These are phyloP conservation scores for Fusarium pininemorale DNA, from an alignment of 2,329 filamentous ascomycete species.

Conservation along the genomic window DNA sequence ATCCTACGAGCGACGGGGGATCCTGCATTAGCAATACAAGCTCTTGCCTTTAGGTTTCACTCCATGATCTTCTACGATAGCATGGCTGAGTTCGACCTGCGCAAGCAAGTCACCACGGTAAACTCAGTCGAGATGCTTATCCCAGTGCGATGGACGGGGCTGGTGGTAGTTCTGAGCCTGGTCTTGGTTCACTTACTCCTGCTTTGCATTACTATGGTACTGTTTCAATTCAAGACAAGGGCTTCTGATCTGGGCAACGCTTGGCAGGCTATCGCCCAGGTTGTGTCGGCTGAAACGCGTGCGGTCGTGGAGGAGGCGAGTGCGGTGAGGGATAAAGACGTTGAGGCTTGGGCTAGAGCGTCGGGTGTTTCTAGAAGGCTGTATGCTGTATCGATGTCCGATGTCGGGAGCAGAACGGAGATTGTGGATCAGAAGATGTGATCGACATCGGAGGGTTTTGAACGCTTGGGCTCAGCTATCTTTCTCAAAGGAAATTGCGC, in stretches of 20 bases:
- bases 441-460: too few species aligned
- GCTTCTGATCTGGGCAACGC: constrained; percentile 7
- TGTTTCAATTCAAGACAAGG: neutral
- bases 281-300: constrained; percentile 10
- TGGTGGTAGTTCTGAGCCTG: neutral
- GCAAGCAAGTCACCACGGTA: neutral
- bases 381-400: neutral
- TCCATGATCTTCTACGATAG: constrained; percentile 6
- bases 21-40: neutral
- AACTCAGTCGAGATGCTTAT: neutral
- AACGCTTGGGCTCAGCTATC: too few species aligned
- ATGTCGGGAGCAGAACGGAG: neutral
- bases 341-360: neutral
- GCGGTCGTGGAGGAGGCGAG: constrained; percentile 1
- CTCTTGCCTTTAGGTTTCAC: neutral
- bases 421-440: neutral
- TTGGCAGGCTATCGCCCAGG: constrained; percentile 18
- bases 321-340: constrained; percentile 4
- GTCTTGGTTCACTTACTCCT: neutral
- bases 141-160: neutral
- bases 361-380: neutral
- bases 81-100: neutral
- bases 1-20: neutral
- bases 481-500: fast-evolving
- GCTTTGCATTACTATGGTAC: neutral